phyloP scores from a whole-genome alignment of 495 filamentous ascomycete species.

The Aspergillus egyptiacus region DNA sequence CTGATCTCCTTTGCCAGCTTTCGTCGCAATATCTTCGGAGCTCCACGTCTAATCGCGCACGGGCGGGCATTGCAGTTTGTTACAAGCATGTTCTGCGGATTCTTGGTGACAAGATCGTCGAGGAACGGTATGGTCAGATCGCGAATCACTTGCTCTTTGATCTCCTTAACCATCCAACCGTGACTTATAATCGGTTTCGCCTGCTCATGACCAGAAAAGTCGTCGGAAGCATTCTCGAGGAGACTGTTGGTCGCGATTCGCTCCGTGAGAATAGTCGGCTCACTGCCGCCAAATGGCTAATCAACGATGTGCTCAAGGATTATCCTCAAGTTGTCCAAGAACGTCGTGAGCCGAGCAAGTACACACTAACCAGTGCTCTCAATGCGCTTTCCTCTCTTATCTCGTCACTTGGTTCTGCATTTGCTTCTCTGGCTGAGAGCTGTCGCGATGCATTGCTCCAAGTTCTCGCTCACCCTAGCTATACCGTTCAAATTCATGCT shows the following conservation, averaged over 20 bases:
- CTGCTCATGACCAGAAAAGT: constrained; percentile 80
- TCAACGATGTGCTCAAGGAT: constrained; percentile 88
- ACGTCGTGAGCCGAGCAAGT: constrained; percentile 81
- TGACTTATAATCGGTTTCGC: constrained; percentile 81
- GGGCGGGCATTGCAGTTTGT: constrained; percentile 81
- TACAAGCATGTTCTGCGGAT: constrained; percentile 73
- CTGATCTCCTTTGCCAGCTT: constrained; percentile 73
- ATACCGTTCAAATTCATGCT: constrained; percentile 87
- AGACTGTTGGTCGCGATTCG: constrained; percentile 73
- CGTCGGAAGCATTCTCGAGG: constrained; percentile 75
- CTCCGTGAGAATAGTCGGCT: constrained; percentile 84
- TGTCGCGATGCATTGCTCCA: constrained; percentile 86
- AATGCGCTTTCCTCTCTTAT: constrained; percentile 78
- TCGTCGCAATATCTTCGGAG: constrained; percentile 75
- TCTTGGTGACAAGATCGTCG: constrained; percentile 68
- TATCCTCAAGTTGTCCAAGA: constrained; percentile 93
- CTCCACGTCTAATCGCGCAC: constrained; percentile 71
- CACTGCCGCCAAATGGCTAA: constrained; percentile 69
- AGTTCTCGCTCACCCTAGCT: constrained; percentile 89
- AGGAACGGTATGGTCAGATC: constrained; percentile 73
- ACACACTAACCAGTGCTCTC: constrained; percentile 70
- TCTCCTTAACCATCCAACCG: constrained; percentile 66
- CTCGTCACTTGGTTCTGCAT: constrained; percentile 71
- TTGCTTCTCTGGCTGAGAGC: constrained; percentile 65
- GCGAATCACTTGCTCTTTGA: constrained; percentile 75